These are phyloP conservation scores for Medicago ruthenica DNA, from an alignment of 306 rosid species.

Conservation along the genomic window DNA sequence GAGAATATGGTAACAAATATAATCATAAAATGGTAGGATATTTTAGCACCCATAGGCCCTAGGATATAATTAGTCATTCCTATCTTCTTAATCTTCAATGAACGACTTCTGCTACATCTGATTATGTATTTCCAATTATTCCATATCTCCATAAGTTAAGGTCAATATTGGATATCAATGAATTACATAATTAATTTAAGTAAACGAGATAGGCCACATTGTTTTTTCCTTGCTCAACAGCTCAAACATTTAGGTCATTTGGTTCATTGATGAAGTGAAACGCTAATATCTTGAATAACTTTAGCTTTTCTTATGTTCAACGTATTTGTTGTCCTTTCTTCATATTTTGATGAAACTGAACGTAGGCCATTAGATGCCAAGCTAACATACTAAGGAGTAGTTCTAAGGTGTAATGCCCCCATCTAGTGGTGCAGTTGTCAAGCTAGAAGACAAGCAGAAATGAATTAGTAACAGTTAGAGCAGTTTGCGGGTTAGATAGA, in stretches of 20 bases:
- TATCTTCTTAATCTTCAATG: slow-evolving; percentile 12
- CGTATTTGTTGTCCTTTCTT: background rate
- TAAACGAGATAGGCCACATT: background rate
- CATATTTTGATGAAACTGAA: slow-evolving; percentile 27
- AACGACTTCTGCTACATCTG: background rate
- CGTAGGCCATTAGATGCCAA: background rate
- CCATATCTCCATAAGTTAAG: background rate
- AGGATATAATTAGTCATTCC: slow-evolving; percentile 7
- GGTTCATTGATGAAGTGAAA: slow-evolving; percentile 4
- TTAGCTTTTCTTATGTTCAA: slow-evolving; percentile 4
- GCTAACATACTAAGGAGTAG: slow-evolving; percentile 15
- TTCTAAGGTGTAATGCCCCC: slow-evolving; percentile 16
- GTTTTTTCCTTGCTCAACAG: slow-evolving; percentile 16
- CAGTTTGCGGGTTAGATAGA: background rate
- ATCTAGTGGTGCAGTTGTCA: slow-evolving; percentile 2
- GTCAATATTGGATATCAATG: background rate
- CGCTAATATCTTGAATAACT: slow-evolving; percentile 21
- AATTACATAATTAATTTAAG: slow-evolving; percentile 14
- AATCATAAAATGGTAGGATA: slow-evolving; percentile 18
- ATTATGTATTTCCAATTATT: slow-evolving; percentile 7
- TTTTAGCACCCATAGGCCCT: slow-evolving; percentile 13
- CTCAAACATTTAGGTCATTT: slow-evolving; percentile 19
- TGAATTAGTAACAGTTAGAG: background rate
- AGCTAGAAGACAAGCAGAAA: slow-evolving; percentile 1
- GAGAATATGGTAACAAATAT: slow-evolving; percentile 17